Evolutionary conservation across 2,329 filamentous ascomycete genomes (phyloP), one percentile per base, ranked within the genome.

Genomic region (Alternaria novae-zelandiae): DNA sequence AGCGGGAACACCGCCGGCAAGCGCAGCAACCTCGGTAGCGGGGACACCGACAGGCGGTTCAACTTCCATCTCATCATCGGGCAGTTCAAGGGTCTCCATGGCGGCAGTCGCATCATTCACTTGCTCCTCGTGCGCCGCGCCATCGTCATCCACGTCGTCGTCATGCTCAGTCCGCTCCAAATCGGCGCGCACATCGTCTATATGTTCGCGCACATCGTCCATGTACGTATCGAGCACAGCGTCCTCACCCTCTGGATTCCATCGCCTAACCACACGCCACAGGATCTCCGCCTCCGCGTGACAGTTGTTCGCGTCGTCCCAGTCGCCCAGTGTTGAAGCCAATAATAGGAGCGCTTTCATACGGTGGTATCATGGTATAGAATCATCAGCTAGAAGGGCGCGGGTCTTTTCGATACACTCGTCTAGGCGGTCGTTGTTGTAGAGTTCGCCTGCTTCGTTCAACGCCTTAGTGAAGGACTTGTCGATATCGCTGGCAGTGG

Each of bases 121-220:
- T 1, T 36, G 32, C 32, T 36, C 32, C 30, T 30, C 32, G 4
- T 36, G 32, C 32, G 32, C 32, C 32, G 32, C 4, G 8, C 0
- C 0, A 1, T 36, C 4, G 32, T 36, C 32, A 32, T 32, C 30
- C 30, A 32, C 30, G 30, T 32, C 30, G n/a, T n/a, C n/a, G n/a
- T n/a, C 36, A 41, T 2, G 5, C 9, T 17, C 1, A 41, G 36
- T 41, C 5, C 36, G 36, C 4, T 10, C 15, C 36, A 41, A 41
- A 0, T 5, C 36, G 8, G 0, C n/a, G 6, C n/a, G 4, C 15
- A 41, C 36, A 6, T 41, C 15, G 8, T 41, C 36, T 11, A 41
- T 2, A 3, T 0, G 1, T 41, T 11, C 36, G n/a, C 36, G 36
- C n/a, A 41, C 0, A 0, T 41, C n/a, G 15, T 41, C 9, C 36